These are phyloP conservation scores for Papiliotrema terrestris DNA, from an alignment of 1,284 basidiomycete genomes.

Conservation along the genomic window DNA sequence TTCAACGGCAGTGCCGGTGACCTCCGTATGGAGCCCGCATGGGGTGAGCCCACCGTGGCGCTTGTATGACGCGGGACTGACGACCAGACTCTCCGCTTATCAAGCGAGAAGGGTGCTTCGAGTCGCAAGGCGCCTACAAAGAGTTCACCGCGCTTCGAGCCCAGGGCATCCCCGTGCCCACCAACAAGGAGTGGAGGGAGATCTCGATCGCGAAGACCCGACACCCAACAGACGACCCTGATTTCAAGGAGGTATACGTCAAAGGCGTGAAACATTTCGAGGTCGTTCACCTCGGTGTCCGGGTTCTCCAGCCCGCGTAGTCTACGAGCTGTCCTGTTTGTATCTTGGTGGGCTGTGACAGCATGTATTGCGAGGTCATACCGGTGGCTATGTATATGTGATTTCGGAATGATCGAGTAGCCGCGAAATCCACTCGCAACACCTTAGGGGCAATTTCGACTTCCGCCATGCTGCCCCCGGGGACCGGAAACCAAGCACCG, in stretches of 20 bases:
- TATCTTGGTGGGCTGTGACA: too few relatives aligned
- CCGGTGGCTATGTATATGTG: too few relatives aligned
- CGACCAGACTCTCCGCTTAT: conserved; percentile 19
- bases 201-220: conserved; percentile 24
- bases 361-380: too few relatives aligned
- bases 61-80: neutral
- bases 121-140: conserved; percentile 31
- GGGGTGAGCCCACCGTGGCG: conserved; percentile 3
- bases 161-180: conserved; percentile 27
- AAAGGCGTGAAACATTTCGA: conserved; percentile 23
- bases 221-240: conserved; percentile 18
- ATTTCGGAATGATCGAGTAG: too few relatives aligned
- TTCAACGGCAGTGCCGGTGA: conserved; percentile 48
- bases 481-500: too few relatives aligned
- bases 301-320: conserved; percentile 22
- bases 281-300: conserved; percentile 21
- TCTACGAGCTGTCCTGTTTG: too few relatives aligned
- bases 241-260: conserved; percentile 19
- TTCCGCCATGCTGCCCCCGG: too few relatives aligned
- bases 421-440: too few relatives aligned
- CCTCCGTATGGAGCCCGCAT: conserved; percentile 19
- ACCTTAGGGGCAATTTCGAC: too few relatives aligned
- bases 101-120: conserved; percentile 28
- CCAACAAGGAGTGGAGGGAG: conserved; percentile 33
- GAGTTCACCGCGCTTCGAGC: conserved; percentile 26